Evolutionary conservation across 306 rosid species (phyloP).

Genomic region (Vachellia collinsii): DNA sequence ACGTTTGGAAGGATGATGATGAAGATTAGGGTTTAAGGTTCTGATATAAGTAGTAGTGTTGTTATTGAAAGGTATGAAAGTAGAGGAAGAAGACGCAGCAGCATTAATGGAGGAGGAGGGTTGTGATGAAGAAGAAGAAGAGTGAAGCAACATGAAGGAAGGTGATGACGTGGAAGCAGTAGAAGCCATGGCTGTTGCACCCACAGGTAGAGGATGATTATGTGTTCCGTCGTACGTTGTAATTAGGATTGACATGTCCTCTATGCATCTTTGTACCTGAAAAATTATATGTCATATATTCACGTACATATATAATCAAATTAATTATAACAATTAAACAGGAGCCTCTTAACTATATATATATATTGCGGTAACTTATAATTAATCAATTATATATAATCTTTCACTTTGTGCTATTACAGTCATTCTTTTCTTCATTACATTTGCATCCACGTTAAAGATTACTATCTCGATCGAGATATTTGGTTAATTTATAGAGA

Average conservation of each 20-base stretch:
- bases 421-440: too few relatives aligned
- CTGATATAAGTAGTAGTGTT: neutral
- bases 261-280: constrained; percentile 93
- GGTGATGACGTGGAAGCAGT: constrained; percentile 53
- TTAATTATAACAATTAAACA: neutral
- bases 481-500: too few relatives aligned
- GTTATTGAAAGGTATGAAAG: neutral
- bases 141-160: constrained; percentile 48
- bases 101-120: neutral
- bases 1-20: constrained; percentile 52
- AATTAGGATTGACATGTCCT: constrained; percentile 92
- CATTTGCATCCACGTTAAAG: too few relatives aligned
- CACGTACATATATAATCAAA: constrained; percentile 13
- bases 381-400: too few relatives aligned
- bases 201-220: constrained; percentile 94
- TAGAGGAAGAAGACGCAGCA: constrained; percentile 8
- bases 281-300: neutral
- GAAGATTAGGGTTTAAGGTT: constrained; percentile 43
- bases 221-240: constrained; percentile 98
- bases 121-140: constrained; percentile 49
- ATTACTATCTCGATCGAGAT: too few relatives aligned
- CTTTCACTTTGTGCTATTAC: too few relatives aligned
- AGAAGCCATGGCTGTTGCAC: constrained; percentile 95
- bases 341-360: too few relatives aligned
- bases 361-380: too few relatives aligned